These are phyloP conservation scores for Phytophthora aleatoria DNA, from an alignment of 352 stramenopile genomes.

Conservation along the genomic window DNA sequence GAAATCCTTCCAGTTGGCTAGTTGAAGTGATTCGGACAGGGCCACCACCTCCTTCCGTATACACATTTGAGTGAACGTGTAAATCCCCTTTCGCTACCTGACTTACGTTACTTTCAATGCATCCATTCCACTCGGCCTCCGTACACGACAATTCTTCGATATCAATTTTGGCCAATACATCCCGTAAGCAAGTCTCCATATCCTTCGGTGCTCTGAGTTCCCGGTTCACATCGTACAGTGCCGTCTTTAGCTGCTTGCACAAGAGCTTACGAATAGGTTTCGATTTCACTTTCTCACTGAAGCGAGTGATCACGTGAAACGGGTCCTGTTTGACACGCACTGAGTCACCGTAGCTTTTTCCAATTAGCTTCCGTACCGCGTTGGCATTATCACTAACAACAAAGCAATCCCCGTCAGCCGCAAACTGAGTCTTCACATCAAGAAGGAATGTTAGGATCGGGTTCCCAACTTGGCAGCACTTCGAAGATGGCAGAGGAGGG, in stretches of 20 bases:
- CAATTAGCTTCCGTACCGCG: background rate
- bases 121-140: background rate
- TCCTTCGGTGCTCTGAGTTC: background rate
- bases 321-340: background rate
- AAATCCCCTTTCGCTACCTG: background rate
- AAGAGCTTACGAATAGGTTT: background rate
- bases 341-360: background rate
- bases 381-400: background rate
- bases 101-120: background rate
- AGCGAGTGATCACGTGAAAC: background rate
- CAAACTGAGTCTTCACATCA: background rate
- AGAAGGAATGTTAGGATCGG: conserved; percentile 1
- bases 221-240: background rate
- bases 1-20: background rate
- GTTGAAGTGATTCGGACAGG: background rate
- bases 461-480: no score
- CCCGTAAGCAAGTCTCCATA: background rate
- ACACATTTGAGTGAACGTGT: background rate
- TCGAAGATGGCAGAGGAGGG: no score
- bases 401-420: background rate
- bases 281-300: background rate
- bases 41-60: background rate
- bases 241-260: background rate
- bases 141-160: background rate
- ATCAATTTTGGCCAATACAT: background rate